Base-by-base conservation (phyloP, 169 alveolate genomes). In the Cryptosporidium parvum region DNA sequence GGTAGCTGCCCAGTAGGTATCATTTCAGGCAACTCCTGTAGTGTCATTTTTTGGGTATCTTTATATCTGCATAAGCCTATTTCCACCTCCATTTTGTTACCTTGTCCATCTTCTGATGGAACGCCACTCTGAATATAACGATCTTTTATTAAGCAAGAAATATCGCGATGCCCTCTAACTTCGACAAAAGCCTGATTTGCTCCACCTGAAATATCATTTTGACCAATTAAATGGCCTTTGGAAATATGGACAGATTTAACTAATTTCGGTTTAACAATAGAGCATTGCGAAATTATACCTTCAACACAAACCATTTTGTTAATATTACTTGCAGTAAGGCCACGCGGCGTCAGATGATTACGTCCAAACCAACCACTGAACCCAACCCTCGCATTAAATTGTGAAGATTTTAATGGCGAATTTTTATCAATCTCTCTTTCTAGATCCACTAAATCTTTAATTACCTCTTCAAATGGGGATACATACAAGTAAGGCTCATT, bases 1-100 rank as follows among this genome's bases (percentile, higher is more conserved):
- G 99, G 99, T 93, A 98, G 95, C 92, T 97, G 99, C 1, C 99
- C 99, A 26, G 98, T 94, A 10, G 99, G 99, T 1, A 99, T 95
- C 91, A 97, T 96, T 93, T 98, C 99, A 0, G 99, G 99, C 71
- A 97, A 92, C 92, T 98, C 99, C 93, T 98, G 98, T 0, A 98
- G 91, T 45, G 95, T 93, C 69, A 98, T 91, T 29, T 94, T 93
- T 93, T 98, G 98, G 93, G 92, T 93, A 89, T 97, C 98, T 89
- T 96, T 96, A 92, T 95, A 97, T 86, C 93, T 93, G 92, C 99
- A 94, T 53, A 95, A 94, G 53, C 99, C 99, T 75, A 96, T 95
- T 92, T 97, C 99, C 23, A 94, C 92, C 59, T 93, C 91, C 84
- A 94, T 85, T 53, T 96, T 96, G 75, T 95, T 92, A 48, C 96